These are phyloP conservation scores for Circinella umbellata DNA, from an alignment of 371 early-diverging fungal genomes.

Conservation along the genomic window DNA sequence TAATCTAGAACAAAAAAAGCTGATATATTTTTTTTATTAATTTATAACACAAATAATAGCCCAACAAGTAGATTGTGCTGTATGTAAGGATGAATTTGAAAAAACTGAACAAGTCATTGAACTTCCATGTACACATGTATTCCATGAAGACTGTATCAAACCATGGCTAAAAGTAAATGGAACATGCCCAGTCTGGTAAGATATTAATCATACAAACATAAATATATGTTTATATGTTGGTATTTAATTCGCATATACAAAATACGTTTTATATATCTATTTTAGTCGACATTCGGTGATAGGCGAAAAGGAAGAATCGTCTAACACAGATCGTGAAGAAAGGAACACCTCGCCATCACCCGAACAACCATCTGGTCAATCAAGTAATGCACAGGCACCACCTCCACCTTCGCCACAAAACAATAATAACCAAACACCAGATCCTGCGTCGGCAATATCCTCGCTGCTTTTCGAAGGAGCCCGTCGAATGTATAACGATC, in stretches of 20 bases:
- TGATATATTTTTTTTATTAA: background rate
- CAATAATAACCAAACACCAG: constrained; percentile 9
- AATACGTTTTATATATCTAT: background rate
- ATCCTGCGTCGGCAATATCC: constrained; percentile 15
- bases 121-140: constrained; percentile 85
- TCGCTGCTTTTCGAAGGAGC: constrained; percentile 3
- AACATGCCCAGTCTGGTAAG: constrained; percentile 90
- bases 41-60: constrained; percentile 22
- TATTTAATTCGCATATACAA: constrained; percentile 7
- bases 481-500: constrained; percentile 8
- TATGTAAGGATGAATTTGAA: constrained; percentile 83
- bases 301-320: background rate
- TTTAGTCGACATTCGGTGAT: constrained; percentile 7
- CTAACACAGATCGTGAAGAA: background rate
- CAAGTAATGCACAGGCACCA: constrained; percentile 5
- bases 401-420: constrained; percentile 3
- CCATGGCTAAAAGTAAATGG: constrained; percentile 88
- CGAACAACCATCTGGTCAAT: background rate
- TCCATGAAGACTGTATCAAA: constrained; percentile 87
- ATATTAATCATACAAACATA: too few species aligned
- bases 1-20: constrained; percentile 1
- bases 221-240: too few species aligned
- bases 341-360: background rate
- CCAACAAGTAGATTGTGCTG: constrained; percentile 67
- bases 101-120: constrained; percentile 57